These are phyloP conservation scores for Nothophaeocryptopus gaeumannii DNA, from an alignment of 2,329 filamentous ascomycete species.

Conservation along the genomic window DNA sequence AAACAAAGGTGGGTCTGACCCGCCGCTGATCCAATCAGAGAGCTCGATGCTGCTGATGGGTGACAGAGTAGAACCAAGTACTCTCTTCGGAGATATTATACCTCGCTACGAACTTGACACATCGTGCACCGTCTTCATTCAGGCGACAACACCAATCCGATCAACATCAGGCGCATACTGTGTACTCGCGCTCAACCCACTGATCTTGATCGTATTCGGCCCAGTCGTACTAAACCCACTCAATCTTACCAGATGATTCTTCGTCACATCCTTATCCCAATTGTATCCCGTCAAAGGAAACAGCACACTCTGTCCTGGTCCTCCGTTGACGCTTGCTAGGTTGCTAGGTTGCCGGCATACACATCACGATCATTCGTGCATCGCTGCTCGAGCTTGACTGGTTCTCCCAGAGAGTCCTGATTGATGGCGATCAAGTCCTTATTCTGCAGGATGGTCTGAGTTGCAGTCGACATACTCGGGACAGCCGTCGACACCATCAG, in stretches of 20 bases:
- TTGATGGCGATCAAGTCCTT: slow-evolving; percentile 57
- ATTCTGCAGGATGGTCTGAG: slow-evolving; percentile 42
- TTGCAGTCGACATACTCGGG: slow-evolving; percentile 19
- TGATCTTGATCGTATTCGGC: slow-evolving; percentile 29
- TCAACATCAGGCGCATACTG: slow-evolving; percentile 31
- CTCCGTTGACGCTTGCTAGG: slow-evolving; percentile 42
- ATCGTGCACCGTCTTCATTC: not conserved
- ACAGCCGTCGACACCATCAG: slow-evolving; percentile 28
- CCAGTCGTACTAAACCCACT: slow-evolving; percentile 26
- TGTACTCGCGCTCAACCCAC: slow-evolving; percentile 22
- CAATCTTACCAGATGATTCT: slow-evolving; percentile 26
- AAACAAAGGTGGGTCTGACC: too few relatives aligned
- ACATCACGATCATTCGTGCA: slow-evolving; percentile 41
- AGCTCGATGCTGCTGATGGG: too few relatives aligned
- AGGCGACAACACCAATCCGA: slow-evolving; percentile 24
- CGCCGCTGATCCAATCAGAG: too few relatives aligned
- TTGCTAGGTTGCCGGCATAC: slow-evolving; percentile 39
- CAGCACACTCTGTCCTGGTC: slow-evolving; percentile 34
- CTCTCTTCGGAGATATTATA: too few relatives aligned
- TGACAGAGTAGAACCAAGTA: too few relatives aligned
- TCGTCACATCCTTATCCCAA: slow-evolving; percentile 36
- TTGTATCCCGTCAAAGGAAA: slow-evolving; percentile 43
- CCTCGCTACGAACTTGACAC: too few relatives aligned
- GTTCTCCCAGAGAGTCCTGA: slow-evolving; percentile 54
- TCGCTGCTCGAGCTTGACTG: slow-evolving; percentile 49